Conservation (phyloP, 768 basidiomycete genomes). For the Amanita subjunquillea region DNA sequence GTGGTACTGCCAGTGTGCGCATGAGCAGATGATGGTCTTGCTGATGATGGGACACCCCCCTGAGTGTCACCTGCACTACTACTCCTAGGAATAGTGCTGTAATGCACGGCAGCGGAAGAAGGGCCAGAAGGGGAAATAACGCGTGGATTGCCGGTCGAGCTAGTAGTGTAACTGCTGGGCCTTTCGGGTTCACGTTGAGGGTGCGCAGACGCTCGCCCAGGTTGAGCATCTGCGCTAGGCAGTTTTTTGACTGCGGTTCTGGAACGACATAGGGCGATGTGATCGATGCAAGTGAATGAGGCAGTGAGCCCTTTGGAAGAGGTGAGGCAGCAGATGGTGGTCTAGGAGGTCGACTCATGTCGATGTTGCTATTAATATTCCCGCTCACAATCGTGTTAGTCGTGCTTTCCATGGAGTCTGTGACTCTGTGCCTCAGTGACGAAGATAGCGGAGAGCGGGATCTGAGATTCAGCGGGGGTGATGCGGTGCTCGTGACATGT, state of each 20-base stretch:
- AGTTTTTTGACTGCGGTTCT: slow-evolving; percentile 58
- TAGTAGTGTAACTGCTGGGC: slow-evolving; percentile 24
- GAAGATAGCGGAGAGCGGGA: slow-evolving; percentile 10
- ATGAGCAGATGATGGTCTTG: not conserved
- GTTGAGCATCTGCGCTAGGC: slow-evolving; percentile 65
- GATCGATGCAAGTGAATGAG: slow-evolving; percentile 9
- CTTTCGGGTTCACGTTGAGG: slow-evolving; percentile 25
- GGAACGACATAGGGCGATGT: slow-evolving; percentile 7
- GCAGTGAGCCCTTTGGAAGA: slow-evolving; percentile 18
- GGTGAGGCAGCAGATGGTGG: slow-evolving; percentile 14
- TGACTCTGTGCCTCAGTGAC: slow-evolving; percentile 11
- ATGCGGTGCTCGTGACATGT: not conserved
- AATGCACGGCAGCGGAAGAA: not conserved
- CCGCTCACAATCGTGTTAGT: not conserved
- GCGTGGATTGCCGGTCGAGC: not conserved
- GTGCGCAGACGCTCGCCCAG: slow-evolving; percentile 77
- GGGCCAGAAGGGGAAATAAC: not conserved
- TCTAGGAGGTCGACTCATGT: slow-evolving; percentile 3
- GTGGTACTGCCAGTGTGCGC: not conserved
- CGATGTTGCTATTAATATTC: not conserved
- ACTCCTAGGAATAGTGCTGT: not conserved
- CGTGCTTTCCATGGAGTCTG: slow-evolving; percentile 10
- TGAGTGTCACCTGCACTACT: not conserved
- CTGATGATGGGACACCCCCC: not conserved
- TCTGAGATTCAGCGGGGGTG: slow-evolving; percentile 1